Evolutionary conservation across 2,329 filamentous ascomycete genomes (phyloP).

Genomic region (Pseudogymnoascus verrucosus): DNA sequence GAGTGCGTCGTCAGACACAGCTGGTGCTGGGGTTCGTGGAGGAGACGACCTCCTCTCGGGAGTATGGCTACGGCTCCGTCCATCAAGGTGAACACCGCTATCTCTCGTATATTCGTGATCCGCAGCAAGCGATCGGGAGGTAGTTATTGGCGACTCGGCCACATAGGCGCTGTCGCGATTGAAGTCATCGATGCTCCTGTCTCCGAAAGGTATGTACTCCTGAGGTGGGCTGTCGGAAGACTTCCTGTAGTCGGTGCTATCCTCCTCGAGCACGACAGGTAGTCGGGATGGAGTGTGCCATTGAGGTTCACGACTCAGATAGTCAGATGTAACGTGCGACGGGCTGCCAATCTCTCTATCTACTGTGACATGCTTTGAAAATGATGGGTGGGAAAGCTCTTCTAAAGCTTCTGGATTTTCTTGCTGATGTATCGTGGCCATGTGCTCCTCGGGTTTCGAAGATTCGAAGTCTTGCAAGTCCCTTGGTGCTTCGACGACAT

Average conservation of each 20-base stretch:
- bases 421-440: not conserved
- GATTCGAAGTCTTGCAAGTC: not conserved
- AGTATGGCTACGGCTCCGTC: slow-evolving; percentile 32
- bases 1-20: slow-evolving; percentile 27
- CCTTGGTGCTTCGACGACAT: not conserved
- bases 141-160: slow-evolving; percentile 36
- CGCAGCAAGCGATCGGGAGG: not conserved
- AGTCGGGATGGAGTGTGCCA: slow-evolving; percentile 6
- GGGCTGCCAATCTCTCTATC: not conserved
- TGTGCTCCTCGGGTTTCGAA: not conserved
- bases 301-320: not conserved
- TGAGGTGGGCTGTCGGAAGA: not conserved
- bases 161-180: slow-evolving; percentile 45
- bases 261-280: slow-evolving; percentile 4
- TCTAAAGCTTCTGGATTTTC: not conserved
- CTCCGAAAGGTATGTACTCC: slow-evolving; percentile 7
- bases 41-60: slow-evolving; percentile 16
- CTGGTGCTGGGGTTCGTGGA: slow-evolving; percentile 21
- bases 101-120: slow-evolving; percentile 27
- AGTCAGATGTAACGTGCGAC: slow-evolving; percentile 2
- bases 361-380: not conserved
- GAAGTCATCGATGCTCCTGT: slow-evolving; percentile 23
- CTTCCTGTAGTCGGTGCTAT: not conserved
- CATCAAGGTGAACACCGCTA: slow-evolving; percentile 49
- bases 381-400: not conserved